Evolutionary conservation across 768 basidiomycete species (phyloP), one percentile per base, ranked within the genome.

Genomic region (Calocybe gangraenosa): DNA sequence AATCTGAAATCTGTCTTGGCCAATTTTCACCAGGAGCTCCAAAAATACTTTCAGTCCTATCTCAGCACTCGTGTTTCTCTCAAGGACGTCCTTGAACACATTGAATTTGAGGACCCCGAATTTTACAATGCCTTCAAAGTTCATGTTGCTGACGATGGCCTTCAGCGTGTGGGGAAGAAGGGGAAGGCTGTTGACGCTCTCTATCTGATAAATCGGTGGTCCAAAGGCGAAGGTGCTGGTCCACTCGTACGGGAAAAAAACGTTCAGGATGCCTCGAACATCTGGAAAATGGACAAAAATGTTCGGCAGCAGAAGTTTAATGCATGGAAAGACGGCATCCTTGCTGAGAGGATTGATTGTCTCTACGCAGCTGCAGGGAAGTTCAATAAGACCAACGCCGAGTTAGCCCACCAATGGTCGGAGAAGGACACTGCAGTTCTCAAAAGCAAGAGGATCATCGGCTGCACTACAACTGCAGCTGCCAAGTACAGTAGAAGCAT

Each of bases 381-480:
- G 7, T 82, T 75, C 49, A 75, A 81, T 42, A 51, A 55, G 8
- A 51, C 47, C n/a, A 67, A 70, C 18, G 63, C 58, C 0, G 47
- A 66, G 7, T 38, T 81, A 3, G 51, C 57, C 1, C 64, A 62
- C 36, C 68, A 61, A 46, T 74, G 62, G 40, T 51, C 53, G 3
- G 67, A 70, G 45, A 62, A 59, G 4, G 64, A 59, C 5, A 46
- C 57, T 0, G 58, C 53, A 1, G 49, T 74, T 7, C 55, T 84
- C 20, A 58, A 56, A 40, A 59, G 44, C 32, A 82, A 79, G 57
- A 61, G 77, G 2, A 73, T 85, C 41, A 79, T 85, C 9, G 84
- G 74, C 0, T 84, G 82, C 48, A 86, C 83, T 0, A 86, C 84
- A 0, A 84, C 83, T 0, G 83, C 70, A 1, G 84, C 84, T 0